Evolutionary conservation across 225 moss, liverwort and hornwort species (phyloP).

Genomic region (Polytrichum formosum): DNA sequence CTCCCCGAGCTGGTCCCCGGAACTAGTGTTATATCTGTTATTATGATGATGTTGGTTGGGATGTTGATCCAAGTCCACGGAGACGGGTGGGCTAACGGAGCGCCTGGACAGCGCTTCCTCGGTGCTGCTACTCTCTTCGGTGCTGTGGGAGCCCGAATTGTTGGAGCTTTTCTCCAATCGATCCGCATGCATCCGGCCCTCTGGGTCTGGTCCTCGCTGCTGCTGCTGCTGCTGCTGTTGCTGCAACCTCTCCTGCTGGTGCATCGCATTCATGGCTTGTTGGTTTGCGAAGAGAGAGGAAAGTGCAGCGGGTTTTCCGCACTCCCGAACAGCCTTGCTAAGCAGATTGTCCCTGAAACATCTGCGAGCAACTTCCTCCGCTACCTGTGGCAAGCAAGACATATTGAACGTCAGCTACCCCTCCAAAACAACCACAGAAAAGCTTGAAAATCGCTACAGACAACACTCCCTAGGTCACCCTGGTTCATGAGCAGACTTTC

Average conservation of each 20-base stretch:
- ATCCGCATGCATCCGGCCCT: conserved; percentile 13
- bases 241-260: conserved; percentile 14
- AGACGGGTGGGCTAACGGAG: conserved; percentile 36
- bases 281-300: conserved; percentile 44
- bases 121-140: conserved; percentile 53
- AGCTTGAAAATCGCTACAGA: neutral
- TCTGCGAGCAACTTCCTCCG: conserved; percentile 53
- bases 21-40: conserved; percentile 3
- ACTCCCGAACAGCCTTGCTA: conserved; percentile 55
- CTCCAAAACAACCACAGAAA: too few relatives aligned
- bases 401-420: neutral
- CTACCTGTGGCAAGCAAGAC: conserved; percentile 24
- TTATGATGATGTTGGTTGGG: conserved; percentile 14
- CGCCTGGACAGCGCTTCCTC: conserved; percentile 48
- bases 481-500: neutral
- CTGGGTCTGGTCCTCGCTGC: conserved; percentile 12
- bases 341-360: conserved; percentile 53
- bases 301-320: conserved; percentile 35
- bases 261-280: conserved; percentile 14
- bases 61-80: conserved; percentile 14
- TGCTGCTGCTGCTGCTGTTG: neutral
- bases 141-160: conserved; percentile 50
- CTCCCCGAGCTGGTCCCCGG: too few relatives aligned
- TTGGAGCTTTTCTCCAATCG: conserved; percentile 42
- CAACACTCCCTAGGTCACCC: neutral